Percentiles rank a stretch among this genome's conserved stretches.
phyloP scores from a whole-genome alignment of 257 asterid genomes.

The Forsythia suspensa region DNA sequence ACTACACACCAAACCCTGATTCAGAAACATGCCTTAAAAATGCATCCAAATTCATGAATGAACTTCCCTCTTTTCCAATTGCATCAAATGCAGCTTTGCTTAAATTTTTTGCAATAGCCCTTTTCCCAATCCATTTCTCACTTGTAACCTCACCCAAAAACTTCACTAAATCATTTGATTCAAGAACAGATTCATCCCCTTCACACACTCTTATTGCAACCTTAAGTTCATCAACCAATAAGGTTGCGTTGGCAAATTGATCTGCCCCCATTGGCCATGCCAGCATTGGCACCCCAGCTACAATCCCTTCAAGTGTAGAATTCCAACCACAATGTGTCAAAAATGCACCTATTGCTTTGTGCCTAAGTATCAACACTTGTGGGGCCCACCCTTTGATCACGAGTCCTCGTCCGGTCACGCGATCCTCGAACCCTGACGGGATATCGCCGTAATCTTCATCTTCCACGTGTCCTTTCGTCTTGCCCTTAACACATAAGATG shows the following conservation, averaged over 20 bases:
- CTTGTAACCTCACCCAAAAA: constrained; percentile 26
- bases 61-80: constrained; percentile 49
- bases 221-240: constrained; percentile 57
- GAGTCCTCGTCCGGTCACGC: constrained; percentile 58
- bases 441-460: constrained; percentile 37
- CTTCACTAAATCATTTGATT: constrained; percentile 37
- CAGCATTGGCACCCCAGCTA: constrained; percentile 63
- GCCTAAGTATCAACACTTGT: constrained; percentile 58
- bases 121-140: constrained; percentile 36
- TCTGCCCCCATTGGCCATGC: constrained; percentile 93
- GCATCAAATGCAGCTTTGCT: constrained; percentile 54
- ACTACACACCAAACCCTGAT: not conserved
- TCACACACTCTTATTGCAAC: constrained; percentile 62
- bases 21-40: constrained; percentile 30
- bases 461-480: constrained; percentile 51
- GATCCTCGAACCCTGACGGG: constrained; percentile 67
- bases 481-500: constrained; percentile 48
- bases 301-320: constrained; percentile 51
- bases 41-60: constrained; percentile 42
- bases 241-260: constrained; percentile 54
- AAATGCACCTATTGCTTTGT: constrained; percentile 39
- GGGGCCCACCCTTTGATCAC: constrained; percentile 81
- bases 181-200: constrained; percentile 48
- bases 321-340: constrained; percentile 87
- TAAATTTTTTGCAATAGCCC: constrained; percentile 36